Percentiles rank a stretch among this genome's conserved stretches.
Conservation (phyloP, 2,329 filamentous ascomycete genomes). For the Aspergillus fumigatus region DNA sequence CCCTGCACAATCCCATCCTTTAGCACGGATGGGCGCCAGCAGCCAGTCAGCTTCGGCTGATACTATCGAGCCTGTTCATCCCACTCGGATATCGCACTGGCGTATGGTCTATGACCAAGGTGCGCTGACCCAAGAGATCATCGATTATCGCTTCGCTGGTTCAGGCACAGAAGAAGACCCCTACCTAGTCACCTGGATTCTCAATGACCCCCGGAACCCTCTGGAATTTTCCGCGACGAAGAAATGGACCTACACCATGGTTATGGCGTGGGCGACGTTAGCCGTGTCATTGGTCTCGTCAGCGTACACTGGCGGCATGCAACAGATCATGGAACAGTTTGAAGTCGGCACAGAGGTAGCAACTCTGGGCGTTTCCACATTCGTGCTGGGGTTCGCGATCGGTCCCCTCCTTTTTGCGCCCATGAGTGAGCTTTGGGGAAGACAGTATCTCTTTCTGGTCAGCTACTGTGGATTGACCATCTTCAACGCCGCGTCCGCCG, state of each 20-base stretch:
- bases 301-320: conserved; percentile 38
- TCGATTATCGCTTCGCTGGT: conserved; percentile 55
- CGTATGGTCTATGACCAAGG: conserved; percentile 55
- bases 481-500: conserved; percentile 60
- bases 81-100: conserved; percentile 35
- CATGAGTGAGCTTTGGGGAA: conserved; percentile 36
- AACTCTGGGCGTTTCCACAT: conserved; percentile 43
- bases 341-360: conserved; percentile 33
- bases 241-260: conserved; percentile 40
- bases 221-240: conserved; percentile 27
- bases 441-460: conserved; percentile 30
- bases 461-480: conserved; percentile 46
- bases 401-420: conserved; percentile 44
- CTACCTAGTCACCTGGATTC: conserved; percentile 64
- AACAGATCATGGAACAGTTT: conserved; percentile 34
- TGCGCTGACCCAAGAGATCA: conserved; percentile 53
- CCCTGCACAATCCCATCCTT: not conserved
- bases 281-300: conserved; percentile 42
- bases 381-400: conserved; percentile 45
- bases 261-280: conserved; percentile 37
- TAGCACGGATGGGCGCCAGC: not conserved
- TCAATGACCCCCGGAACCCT: conserved; percentile 54
- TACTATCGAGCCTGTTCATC: conserved; percentile 6
- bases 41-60: not conserved
- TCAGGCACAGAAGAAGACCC: conserved; percentile 63